phyloP scores from a whole-genome alignment of 2,329 filamentous ascomycete species.

The Calonectria multiphialidica region DNA sequence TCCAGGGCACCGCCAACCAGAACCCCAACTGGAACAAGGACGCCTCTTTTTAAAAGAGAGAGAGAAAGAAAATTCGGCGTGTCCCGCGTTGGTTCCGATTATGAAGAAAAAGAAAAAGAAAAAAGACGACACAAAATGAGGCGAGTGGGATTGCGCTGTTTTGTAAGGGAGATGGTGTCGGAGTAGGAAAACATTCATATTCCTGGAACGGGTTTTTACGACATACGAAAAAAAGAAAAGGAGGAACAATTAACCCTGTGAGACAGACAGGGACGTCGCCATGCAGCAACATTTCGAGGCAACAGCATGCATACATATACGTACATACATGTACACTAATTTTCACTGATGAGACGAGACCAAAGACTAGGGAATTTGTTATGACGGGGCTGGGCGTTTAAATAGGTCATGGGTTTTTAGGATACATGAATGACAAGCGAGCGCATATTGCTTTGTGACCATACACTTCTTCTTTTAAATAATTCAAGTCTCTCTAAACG shows the following conservation, averaged over 20 bases:
- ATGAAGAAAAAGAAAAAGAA: neutral
- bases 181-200: neutral
- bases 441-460: neutral
- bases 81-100: neutral
- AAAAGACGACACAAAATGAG: neutral
- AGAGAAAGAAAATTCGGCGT: neutral
- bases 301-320: too few species aligned
- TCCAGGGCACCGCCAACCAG: constrained; percentile 31
- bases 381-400: neutral
- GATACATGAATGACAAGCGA: neutral
- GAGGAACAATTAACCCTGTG: too few species aligned
- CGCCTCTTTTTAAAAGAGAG: constrained; percentile 35
- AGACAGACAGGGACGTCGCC: neutral
- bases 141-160: too few species aligned
- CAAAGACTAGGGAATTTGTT: neutral
- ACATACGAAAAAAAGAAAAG: neutral
- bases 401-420: neutral
- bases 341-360: neutral
- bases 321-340: neutral
- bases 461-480: neutral
- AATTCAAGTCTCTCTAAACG: constrained; percentile 7
- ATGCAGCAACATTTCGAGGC: neutral
- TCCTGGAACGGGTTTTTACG: neutral
- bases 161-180: neutral
- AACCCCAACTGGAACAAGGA: constrained; percentile 39